A percentile compares a stretch with the other conserved stretches of the same genome.
Conservation (phyloP, 2,329 filamentous ascomycete genomes). For the Fusarium buxicola region DNA sequence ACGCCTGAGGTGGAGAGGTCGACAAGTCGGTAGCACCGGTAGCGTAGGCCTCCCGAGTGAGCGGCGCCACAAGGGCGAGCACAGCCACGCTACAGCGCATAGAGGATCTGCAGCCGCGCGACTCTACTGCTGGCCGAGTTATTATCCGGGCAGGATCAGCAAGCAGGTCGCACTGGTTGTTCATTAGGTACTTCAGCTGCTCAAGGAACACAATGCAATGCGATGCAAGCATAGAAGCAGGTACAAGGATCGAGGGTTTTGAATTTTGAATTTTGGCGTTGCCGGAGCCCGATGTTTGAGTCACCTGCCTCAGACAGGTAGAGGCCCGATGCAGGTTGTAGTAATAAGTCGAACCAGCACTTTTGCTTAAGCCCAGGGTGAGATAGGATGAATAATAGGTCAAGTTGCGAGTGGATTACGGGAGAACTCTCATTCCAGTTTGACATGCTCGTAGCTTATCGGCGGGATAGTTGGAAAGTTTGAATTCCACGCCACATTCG, state of each 20-base stretch:
- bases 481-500: constrained; percentile 1
- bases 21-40: constrained; percentile 18
- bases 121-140: constrained; percentile 17
- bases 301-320: constrained; percentile 10
- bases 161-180: constrained; percentile 33
- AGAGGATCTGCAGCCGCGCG: constrained; percentile 37
- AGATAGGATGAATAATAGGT: background rate
- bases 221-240: constrained; percentile 3
- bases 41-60: constrained; percentile 38
- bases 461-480: background rate
- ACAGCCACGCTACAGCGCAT: constrained; percentile 27
- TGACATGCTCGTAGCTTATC: too few species aligned
- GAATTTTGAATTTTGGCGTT: background rate
- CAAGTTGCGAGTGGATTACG: background rate
- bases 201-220: constrained; percentile 40
- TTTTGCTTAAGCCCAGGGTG: background rate
- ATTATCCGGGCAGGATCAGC: constrained; percentile 23
- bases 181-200: constrained; percentile 41
- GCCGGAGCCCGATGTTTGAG: constrained; percentile 13
- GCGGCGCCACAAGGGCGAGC: constrained; percentile 32
- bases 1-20: background rate
- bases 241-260: constrained; percentile 3
- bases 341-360: constrained; percentile 1
- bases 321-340: constrained; percentile 4
- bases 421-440: background rate